Base-by-base conservation (phyloP, 352 stramenopile species). In the Phytophthora meadii region DNA sequence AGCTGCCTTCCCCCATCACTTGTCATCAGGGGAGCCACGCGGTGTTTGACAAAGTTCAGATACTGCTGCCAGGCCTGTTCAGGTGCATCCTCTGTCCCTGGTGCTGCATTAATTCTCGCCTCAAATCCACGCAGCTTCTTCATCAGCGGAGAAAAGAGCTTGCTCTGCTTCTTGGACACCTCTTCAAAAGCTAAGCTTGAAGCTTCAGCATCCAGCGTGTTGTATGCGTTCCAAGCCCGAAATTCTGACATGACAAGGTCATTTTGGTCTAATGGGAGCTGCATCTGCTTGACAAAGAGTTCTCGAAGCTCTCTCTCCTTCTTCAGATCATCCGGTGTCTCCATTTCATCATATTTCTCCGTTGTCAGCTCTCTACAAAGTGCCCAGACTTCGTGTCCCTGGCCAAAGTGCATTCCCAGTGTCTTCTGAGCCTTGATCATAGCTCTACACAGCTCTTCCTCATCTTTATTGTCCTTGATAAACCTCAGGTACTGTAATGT, bases 231-330 rank as follows among this genome's bases (percentile, higher is more conserved):
- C 84, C 84, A 93, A 5, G 82, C 79, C 22, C 84, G 81, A 37
- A 89, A 91, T 49, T 93, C 84, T 15, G 84, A 91, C 82, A 93
- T 82, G 22, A 70, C 75, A 1, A 90, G 53, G 57, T 93, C 84
- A 54, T 93, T 93, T 41, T 90, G 76, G 63, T 89, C 72, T 60
- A 93, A 49, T 24, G 84, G 82, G 12, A 90, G 49, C 37, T 68
- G 50, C 76, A 93, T 79, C 51, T 93, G 84, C 5, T 52, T 68
- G n/a, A 25, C 58, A 57, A 79, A 93, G 0, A 93, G 49, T 14
- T 70, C 65, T 17, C 81, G 61, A 11, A 83, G 14, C 0, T 66
- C 64, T 27, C 45, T 44, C 40, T 90, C 81, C 63, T 90, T 91
- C 15, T 66, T 5, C 46, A 65, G 5, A 39, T 54, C 46, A 0